These are phyloP conservation scores for Epichloe uncinata DNA, from an alignment of 2,329 filamentous ascomycete genomes.

Conservation along the genomic window DNA sequence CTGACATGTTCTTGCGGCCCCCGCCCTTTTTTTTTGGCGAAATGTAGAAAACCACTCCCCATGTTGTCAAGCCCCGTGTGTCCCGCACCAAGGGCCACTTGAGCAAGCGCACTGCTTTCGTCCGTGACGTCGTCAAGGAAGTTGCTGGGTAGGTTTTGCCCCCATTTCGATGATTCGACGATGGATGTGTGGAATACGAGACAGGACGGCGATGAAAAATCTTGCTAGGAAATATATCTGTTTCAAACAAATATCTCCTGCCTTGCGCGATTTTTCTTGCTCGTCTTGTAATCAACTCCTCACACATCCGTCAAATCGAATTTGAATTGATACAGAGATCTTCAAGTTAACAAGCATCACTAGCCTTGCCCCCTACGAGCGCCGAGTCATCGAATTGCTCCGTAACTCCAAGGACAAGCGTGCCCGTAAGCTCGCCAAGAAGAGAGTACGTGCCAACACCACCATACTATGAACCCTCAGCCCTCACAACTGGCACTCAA, in stretches of 20 bases:
- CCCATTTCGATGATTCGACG: neutral
- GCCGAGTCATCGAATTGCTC: slow-evolving; percentile 96
- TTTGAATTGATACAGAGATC: neutral
- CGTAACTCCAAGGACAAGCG: slow-evolving; percentile 99
- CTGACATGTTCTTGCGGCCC: slow-evolving; percentile 31
- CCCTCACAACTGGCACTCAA: slow-evolving; percentile 7
- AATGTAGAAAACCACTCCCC: slow-evolving; percentile 66
- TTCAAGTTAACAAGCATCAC: neutral
- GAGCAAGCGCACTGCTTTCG: slow-evolving; percentile 94
- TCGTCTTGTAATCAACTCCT: neutral
- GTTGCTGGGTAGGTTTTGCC: slow-evolving; percentile 66
- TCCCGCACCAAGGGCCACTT: slow-evolving; percentile 87
- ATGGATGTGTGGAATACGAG: neutral
- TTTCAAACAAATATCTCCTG: neutral
- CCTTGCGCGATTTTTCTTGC: neutral
- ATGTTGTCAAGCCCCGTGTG: slow-evolving; percentile 65
- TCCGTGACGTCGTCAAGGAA: slow-evolving; percentile 96
- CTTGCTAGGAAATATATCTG: no score
- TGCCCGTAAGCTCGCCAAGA: slow-evolving; percentile 97
- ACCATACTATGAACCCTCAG: neutral
- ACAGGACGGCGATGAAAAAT: no score
- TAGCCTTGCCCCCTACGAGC: slow-evolving; percentile 88
- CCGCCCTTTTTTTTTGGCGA: slow-evolving; percentile 9
- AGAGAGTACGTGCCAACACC: slow-evolving; percentile 57
- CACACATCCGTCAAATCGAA: neutral